Evolutionary conservation across 257 asterid genomes (phyloP).

Genomic region (Solanum habrochaites): DNA sequence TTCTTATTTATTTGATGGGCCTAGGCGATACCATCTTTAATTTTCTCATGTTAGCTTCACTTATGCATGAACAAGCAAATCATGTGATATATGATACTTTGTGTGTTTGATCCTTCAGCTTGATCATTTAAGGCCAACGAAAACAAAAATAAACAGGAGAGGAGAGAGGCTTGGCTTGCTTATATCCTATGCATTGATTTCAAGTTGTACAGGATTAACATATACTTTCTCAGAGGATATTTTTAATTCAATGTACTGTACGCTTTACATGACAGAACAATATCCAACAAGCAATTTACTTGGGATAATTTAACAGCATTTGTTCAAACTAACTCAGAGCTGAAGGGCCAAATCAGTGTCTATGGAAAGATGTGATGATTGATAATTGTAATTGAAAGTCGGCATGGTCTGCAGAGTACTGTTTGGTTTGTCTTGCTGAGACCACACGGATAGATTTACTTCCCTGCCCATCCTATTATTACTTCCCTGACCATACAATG

Average conservation of each 20-base stretch:
- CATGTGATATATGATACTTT: neutral
- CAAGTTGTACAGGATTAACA: neutral
- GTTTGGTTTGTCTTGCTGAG: neutral
- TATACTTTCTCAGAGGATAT: neutral
- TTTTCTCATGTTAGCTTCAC: neutral
- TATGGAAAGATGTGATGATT: neutral
- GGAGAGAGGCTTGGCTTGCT: neutral
- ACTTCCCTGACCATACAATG: neutral
- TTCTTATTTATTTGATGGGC: too few species aligned
- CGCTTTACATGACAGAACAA: neutral
- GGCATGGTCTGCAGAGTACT: neutral
- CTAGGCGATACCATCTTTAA: too few species aligned
- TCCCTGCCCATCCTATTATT: neutral
- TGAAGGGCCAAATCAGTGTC: conserved; percentile 26
- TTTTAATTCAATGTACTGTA: neutral
- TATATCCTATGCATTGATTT: neutral
- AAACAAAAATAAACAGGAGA: neutral
- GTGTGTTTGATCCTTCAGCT: neutral
- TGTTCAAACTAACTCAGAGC: conserved; percentile 4
- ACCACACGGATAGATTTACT: neutral
- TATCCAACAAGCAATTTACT: neutral
- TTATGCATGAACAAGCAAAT: neutral
- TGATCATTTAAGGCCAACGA: neutral
- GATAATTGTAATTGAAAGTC: conserved; percentile 1
- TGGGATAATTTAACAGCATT: neutral